A percentile compares a stretch with the other conserved stretches of the same genome.
Conservation (phyloP, 2,329 filamentous ascomycete species). For the Aspergillus spinulosporus region DNA sequence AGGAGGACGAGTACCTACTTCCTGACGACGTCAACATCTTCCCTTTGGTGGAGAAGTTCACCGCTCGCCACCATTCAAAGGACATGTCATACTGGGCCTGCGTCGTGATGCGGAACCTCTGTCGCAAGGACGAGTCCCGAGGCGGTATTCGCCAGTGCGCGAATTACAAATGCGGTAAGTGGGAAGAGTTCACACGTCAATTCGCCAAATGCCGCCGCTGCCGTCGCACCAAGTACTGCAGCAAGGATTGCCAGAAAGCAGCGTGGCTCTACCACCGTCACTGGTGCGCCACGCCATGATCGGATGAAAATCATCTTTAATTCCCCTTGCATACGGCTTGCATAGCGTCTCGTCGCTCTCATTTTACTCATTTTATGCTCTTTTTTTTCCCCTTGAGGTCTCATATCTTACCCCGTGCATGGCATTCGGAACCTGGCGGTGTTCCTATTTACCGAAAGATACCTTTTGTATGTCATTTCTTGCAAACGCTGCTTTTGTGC, state of each 20-base stretch:
- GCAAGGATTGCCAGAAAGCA: constrained; percentile 98
- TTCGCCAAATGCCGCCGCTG: constrained; percentile 98
- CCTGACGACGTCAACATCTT: constrained; percentile 98
- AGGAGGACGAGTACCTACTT: constrained; percentile 83
- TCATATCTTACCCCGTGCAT: constrained; percentile 34
- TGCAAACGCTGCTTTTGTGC: constrained; percentile 11
- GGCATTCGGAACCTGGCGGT: constrained; percentile 41
- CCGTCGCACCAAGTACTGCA: constrained; percentile 97
- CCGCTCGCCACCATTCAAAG: constrained; percentile 87
- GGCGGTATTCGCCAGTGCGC: constrained; percentile 96
- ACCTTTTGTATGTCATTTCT: constrained; percentile 38
- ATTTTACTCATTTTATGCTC: constrained; percentile 25
- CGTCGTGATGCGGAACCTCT: constrained; percentile 99
- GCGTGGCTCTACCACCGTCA: constrained; percentile 98
- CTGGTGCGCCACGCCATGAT: constrained; percentile 67
- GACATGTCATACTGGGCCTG: constrained; percentile 99
- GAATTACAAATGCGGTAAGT: constrained; percentile 97
- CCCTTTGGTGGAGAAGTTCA: constrained; percentile 96
- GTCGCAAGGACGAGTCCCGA: constrained; percentile 91
- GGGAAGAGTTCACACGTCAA: constrained; percentile 94
- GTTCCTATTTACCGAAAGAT: constrained; percentile 40
- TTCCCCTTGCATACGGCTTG: constrained; percentile 38
- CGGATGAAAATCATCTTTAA: constrained; percentile 31
- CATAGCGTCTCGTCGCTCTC: constrained; percentile 38
- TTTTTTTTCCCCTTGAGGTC: constrained; percentile 30